phyloP scores from a whole-genome alignment of 2,329 filamentous ascomycete genomes.

The Penicillium sp. region DNA sequence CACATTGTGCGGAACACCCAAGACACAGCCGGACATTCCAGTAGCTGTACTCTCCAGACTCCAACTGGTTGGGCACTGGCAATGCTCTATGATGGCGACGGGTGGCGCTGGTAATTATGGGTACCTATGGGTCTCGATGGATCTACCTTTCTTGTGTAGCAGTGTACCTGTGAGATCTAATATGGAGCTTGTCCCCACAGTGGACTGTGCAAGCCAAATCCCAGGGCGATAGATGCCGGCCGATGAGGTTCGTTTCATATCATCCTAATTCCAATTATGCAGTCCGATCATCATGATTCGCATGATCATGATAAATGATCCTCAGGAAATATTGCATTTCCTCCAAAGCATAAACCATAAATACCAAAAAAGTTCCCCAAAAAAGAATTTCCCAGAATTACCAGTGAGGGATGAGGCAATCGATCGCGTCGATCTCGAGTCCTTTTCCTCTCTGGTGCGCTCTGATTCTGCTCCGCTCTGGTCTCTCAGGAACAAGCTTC shows the following conservation, averaged over 20 bases:
- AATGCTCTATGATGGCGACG: not conserved
- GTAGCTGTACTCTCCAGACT: not conserved
- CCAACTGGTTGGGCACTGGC: not conserved
- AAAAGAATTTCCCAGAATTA: not conserved
- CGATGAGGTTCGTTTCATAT: not conserved
- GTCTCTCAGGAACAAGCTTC: slow-evolving; percentile 23
- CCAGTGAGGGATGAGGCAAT: slow-evolving; percentile 17
- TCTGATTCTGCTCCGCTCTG: not conserved
- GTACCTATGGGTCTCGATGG: not conserved
- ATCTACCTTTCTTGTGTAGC: not conserved
- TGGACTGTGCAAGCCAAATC: no score
- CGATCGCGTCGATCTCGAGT: slow-evolving; percentile 17
- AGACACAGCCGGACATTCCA: slow-evolving; percentile 29
- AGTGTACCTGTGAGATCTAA: not conserved
- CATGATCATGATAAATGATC: not conserved
- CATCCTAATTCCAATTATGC: not conserved
- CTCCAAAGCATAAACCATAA: not conserved
- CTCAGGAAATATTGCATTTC: not conserved
- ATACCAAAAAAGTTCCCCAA: not conserved
- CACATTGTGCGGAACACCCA: slow-evolving; percentile 27
- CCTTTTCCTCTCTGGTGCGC: not conserved
- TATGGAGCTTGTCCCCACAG: not conserved
- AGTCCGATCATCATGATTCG: slow-evolving; percentile 2
- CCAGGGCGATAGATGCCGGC: not conserved
- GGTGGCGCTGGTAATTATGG: not conserved